Base-by-base conservation (phyloP, 805 yeast genomes). In the Nakazawaea molendinolei region DNA sequence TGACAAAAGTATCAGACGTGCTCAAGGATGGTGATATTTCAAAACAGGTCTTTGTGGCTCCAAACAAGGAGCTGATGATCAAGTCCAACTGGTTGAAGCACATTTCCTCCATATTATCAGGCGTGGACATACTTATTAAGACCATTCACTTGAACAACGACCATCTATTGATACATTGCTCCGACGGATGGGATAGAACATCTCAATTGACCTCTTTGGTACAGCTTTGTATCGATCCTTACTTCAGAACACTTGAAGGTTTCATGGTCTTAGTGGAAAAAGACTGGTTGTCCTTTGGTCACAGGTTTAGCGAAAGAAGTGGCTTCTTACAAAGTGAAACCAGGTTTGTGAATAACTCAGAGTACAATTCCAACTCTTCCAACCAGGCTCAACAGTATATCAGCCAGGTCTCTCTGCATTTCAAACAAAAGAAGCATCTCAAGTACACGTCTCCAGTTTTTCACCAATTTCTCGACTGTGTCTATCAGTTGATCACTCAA, bases 151-250 rank as follows among this genome's bases (percentile, higher is more conserved):
- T 80, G 47, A 86, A 86, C 55, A 76, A 79, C 43, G 82, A 92
- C 14, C 94, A 90, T 54, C 69, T 90, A 4, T 53, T 92, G 8
- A 71, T 92, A 5, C 98, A 92, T 61, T 92, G 98, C 55, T 86
- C 97, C 1, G 98, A 92, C 61, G 98, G 98, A 1, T 92, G 98
- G 98, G 98, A 92, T 53, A 66, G 98, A 40, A 92, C 98, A 0
- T 76, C 97, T 0, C 97, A 92, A 53, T 74, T 89, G 1, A 71
- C 87, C 5, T 80, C 95, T 2, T 61, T 92, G 42, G 74, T 89
- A 17, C 90, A 90, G 57, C 59, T 92, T 5, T 85, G 95, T 51
- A 63, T 89, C 7, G 97, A 92, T 55, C 97, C 97, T 1, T 86
- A 74, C 53, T 92, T 70, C 56, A 68, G 98, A 45, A 89, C 97